phyloP scores from a whole-genome alignment of 78 protist species.

The Diacronema lutheri region DNA sequence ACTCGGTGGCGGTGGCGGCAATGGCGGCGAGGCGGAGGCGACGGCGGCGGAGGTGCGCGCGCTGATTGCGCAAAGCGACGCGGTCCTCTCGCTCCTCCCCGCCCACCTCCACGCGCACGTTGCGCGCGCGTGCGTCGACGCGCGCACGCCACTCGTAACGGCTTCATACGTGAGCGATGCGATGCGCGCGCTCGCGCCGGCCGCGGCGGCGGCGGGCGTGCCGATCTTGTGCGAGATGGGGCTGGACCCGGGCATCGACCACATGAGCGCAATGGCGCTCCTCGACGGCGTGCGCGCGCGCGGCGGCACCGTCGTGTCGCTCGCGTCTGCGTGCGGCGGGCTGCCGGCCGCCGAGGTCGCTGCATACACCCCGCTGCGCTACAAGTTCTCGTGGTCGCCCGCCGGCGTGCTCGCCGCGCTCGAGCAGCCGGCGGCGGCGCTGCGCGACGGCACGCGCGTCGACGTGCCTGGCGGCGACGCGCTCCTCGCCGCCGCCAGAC shows the following conservation, averaged over 20 bases:
- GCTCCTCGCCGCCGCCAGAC: not conserved
- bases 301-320: constrained; percentile 38
- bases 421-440: constrained; percentile 34
- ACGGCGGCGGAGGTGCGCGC: not conserved
- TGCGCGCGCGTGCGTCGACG: constrained; percentile 51
- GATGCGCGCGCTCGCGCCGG: not conserved
- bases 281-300: not conserved
- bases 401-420: constrained; percentile 67
- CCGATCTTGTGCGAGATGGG: constrained; percentile 54
- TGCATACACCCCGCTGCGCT: constrained; percentile 56
- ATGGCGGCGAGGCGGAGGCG: no score
- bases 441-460: not conserved
- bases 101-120: constrained; percentile 49
- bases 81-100: constrained; percentile 66
- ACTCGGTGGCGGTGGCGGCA: no score
- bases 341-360: constrained; percentile 82
- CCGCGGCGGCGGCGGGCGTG: not conserved
- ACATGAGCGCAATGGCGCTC: constrained; percentile 29
- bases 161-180: constrained; percentile 10
- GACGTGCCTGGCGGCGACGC: not conserved
- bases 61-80: constrained; percentile 19
- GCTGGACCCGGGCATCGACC: constrained; percentile 65
- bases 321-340: constrained; percentile 72
- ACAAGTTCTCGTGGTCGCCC: constrained; percentile 87
- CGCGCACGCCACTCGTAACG: constrained; percentile 24